Evolutionary conservation across 2,329 filamentous ascomycete species (phyloP), one percentile per base, ranked within the genome.

Genomic region (Nigrospora sphaerica): DNA sequence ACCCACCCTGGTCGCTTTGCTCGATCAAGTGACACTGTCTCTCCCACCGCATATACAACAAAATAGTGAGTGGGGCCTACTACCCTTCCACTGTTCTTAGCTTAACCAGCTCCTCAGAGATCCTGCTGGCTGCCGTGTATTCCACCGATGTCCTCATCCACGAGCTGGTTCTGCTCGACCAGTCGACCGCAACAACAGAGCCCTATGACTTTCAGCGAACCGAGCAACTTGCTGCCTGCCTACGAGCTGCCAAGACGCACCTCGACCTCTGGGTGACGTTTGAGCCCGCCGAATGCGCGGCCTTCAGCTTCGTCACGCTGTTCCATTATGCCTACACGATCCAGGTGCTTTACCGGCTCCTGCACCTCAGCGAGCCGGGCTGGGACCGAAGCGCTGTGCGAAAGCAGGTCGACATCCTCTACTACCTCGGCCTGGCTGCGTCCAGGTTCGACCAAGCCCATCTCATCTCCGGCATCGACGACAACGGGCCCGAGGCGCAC

Each of bases 131-230:
- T 4, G 57, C 65, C n/a, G 48, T 72, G 1, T 57, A 61, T 47
- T 60, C 59, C 36, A 54, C 63, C 3, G 67, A 70, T 13, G 57
- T 69, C 14, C 49, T 61, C 6, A 62, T 74, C 34, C 55, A 63
- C n/a, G 66, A 72, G 47, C 58, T 57, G 56, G 59, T 54, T 23
- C 53, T 61, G n/a, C 56, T 48, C 31, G 54, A 54, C 42, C 44
- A 39, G 17, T 32, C 44, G 1, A 28, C 39, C 28, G 42, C 17
- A 48, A 52, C 42, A 42, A 49, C 10, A 51, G 51, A 42, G 41
- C 51, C 19, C n/a, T 28, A 28, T 3, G 43, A 49, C 7, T 49
- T 33, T 5, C 43, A 19, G 19, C 50, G 55, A 32, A 39, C 55
- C 2, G 57, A 61, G 39, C 57, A 54, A 11, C 53, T 55, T 42